Base-by-base conservation (phyloP, 305 asterid species). In the Petunia hybrid region DNA sequence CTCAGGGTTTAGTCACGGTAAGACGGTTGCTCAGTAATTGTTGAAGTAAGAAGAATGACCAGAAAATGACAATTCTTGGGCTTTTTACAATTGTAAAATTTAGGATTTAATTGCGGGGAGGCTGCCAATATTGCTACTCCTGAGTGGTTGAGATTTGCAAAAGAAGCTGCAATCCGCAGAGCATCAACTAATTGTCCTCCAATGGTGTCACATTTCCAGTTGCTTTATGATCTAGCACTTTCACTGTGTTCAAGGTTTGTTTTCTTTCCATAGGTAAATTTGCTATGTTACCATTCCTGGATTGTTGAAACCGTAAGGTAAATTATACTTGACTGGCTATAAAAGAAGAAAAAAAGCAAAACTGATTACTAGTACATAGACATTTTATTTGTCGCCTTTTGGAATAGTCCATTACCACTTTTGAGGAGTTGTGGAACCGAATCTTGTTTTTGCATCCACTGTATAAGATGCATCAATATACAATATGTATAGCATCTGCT, bases 1-100 rank as follows among this genome's bases (percentile, higher is more conserved):
- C 95, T 94, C 99, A n/a, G 99, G 99, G 75, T 97, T 97, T 85
- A 97, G 99, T 91, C 99, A 95, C 70, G 99, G 99, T 95, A 88
- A 91, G 89, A 41, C 82, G 59, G 62, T 70, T n/a, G 5, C 22
- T 63, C 42, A 43, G 80, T 70, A 7, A 14, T 76, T 55, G 38
- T 22, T 35, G 31, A 74, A 56, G 81, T 40, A 57, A 45, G 62
- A 63, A 42, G 9, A 4, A 22, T 48, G 46, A 39, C 39, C 10
- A 3, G 60, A 6, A 55, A 64, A 36, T 82, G 79, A 60, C 57
- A 64, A 68, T 51, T 75, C 67, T 60, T 80, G 38, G 69, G 77
- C 46, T 83, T 79, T 80, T 14, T 80, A 53, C 77, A 80, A 59
- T 85, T 77, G 73, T 84, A 57, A 55, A 74, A 78, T 87, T 77